Evolutionary conservation across 495 filamentous ascomycete species (phyloP).

Genomic region (Neurospora tetrasperma): DNA sequence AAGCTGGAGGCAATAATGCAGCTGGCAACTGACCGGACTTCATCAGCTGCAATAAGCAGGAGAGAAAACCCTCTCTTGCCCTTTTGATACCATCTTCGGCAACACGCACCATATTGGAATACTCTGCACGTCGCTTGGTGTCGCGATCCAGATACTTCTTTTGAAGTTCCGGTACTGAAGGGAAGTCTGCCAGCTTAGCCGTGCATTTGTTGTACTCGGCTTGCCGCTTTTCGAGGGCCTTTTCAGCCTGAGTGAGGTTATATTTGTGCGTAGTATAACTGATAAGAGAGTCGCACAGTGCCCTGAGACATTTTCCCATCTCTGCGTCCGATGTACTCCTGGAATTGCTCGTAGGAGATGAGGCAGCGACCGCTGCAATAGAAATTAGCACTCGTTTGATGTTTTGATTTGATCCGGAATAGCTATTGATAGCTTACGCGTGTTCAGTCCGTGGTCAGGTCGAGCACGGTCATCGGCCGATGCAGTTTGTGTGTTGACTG

Average conservation of each 20-base stretch:
- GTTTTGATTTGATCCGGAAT: not conserved
- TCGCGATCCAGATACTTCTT: slow-evolving; percentile 5
- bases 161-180: slow-evolving; percentile 21
- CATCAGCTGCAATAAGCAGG: not conserved
- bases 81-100: not conserved
- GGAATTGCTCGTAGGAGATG: not conserved
- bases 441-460: not conserved
- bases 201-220: slow-evolving; percentile 15
- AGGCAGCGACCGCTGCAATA: not conserved
- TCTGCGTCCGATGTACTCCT: not conserved
- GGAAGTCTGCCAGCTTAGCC: slow-evolving; percentile 20
- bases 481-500: not conserved
- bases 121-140: not conserved
- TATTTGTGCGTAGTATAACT: not conserved
- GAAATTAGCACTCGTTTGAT: not conserved
- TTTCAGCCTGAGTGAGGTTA: slow-evolving; percentile 3
- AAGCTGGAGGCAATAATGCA: not conserved
- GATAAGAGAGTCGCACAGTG: not conserved
- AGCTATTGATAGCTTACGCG: not conserved
- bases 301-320: not conserved
- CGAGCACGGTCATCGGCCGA: not conserved
- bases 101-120: not conserved
- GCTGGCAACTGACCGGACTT: not conserved
- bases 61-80: not conserved
- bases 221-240: slow-evolving; percentile 6